These are phyloP conservation scores for Lophiostoma macrostomum DNA, from an alignment of 495 filamentous ascomycete genomes.

Conservation along the genomic window DNA sequence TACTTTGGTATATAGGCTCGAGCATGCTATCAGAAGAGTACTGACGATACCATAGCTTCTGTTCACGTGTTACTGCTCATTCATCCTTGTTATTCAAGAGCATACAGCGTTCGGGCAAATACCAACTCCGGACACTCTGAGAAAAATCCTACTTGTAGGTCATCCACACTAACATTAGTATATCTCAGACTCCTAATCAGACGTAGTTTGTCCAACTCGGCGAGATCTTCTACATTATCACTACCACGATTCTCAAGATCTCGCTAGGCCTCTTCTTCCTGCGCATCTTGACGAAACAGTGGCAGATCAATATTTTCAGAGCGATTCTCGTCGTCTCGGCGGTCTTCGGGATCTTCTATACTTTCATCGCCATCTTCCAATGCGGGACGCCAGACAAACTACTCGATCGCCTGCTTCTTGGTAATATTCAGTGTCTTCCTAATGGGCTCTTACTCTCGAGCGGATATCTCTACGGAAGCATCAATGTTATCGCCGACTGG, in stretches of 20 bases:
- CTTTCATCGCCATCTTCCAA: slow-evolving; percentile 45
- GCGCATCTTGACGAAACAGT: slow-evolving; percentile 37
- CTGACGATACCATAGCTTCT: slow-evolving; percentile 9
- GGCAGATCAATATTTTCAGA: slow-evolving; percentile 37
- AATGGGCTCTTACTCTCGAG: slow-evolving; percentile 26
- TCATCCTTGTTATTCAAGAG: slow-evolving; percentile 13
- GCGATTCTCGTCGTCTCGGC: slow-evolving; percentile 38
- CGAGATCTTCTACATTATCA: slow-evolving; percentile 43
- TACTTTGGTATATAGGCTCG: slow-evolving; percentile 15
- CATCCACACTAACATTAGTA: too few relatives aligned
- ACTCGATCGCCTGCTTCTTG: neutral
- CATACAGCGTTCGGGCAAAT: neutral
- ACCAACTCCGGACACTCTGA: neutral
- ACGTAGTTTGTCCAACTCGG: slow-evolving; percentile 34
- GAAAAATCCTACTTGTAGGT: slow-evolving; percentile 12
- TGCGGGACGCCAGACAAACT: slow-evolving; percentile 37
- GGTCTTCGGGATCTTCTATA: slow-evolving; percentile 42
- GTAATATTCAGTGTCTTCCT: slow-evolving; percentile 36
- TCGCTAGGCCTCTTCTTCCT: slow-evolving; percentile 49
- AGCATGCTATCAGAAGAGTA: neutral
- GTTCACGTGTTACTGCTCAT: slow-evolving; percentile 26
- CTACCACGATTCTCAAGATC: slow-evolving; percentile 43
- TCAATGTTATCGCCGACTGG: slow-evolving; percentile 44
- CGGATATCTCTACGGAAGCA: slow-evolving; percentile 39
- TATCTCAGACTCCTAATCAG: neutral